Percentiles rank a stretch among this genome's conserved stretches.
Evolutionary conservation across 176 grass and related monocot species (phyloP).

Genomic region (Guadua angustifolia): DNA sequence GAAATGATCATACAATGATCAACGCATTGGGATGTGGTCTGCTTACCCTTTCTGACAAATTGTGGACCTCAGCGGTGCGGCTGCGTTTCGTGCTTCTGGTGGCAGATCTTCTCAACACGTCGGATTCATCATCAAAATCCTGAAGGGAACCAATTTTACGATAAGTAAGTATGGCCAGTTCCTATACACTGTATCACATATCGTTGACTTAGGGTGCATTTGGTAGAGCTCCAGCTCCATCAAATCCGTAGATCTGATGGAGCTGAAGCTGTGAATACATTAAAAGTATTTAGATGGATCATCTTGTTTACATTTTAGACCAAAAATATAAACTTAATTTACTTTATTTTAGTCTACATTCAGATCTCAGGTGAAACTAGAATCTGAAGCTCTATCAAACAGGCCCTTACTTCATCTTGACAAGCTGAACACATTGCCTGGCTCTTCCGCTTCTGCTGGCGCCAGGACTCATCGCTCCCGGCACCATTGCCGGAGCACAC

Average conservation of each 20-base stretch:
- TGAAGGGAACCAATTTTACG: slow-evolving; percentile 25
- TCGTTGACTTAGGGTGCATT: no score
- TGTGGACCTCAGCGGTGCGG: slow-evolving; percentile 81
- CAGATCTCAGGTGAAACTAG: no score
- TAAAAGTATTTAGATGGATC: no score
- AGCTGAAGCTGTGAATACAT: no score
- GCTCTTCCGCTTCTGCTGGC: slow-evolving; percentile 55
- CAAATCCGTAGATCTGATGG: no score
- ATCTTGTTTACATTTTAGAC: no score
- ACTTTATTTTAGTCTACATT: no score
- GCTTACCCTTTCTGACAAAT: slow-evolving; percentile 92
- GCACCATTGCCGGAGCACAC: slow-evolving; percentile 57
- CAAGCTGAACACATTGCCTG: slow-evolving; percentile 56
- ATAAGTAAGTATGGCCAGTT: slow-evolving; percentile 11
- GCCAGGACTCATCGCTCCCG: slow-evolving; percentile 46
- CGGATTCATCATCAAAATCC: slow-evolving; percentile 65
- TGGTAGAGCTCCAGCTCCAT: no score
- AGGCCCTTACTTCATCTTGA: slow-evolving; percentile 68
- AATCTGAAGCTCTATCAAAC: no score
- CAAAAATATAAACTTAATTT: no score
- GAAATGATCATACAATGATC: slow-evolving; percentile 14
- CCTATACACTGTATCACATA: neutral
- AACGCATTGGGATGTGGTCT: slow-evolving; percentile 5
- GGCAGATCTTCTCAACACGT: slow-evolving; percentile 42
- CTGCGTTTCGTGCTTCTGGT: slow-evolving; percentile 63